Conservation (phyloP, 176 grass and related monocot species). For the Bromus sterilis region DNA sequence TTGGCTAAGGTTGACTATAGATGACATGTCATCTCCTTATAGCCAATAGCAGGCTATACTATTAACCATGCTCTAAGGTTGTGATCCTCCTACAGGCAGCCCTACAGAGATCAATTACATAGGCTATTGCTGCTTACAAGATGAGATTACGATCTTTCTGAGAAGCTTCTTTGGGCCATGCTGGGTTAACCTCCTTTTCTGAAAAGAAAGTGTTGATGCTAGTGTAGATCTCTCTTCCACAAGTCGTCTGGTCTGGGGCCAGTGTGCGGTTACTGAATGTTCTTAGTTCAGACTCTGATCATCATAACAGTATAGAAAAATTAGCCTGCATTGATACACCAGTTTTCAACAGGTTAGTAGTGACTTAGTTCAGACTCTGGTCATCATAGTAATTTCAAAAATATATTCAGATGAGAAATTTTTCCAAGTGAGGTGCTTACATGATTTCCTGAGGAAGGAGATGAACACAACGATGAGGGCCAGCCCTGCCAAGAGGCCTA, state of each 20-base stretch:
- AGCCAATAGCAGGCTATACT: too few relatives aligned
- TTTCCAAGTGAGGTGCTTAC: conserved; percentile 8
- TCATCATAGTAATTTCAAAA: too few relatives aligned
- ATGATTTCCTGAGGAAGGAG: conserved; percentile 63
- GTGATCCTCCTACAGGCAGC: background rate
- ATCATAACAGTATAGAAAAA: too few relatives aligned
- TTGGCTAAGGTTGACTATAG: too few relatives aligned
- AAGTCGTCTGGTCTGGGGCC: background rate
- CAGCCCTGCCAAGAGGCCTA: conserved; percentile 75
- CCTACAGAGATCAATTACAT: background rate
- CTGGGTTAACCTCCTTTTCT: too few relatives aligned
- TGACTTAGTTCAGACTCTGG: background rate
- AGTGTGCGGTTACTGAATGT: background rate
- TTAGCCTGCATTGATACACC: conserved; percentile 19
- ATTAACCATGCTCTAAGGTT: background rate
- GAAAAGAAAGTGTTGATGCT: too few relatives aligned
- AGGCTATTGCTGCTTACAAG: conserved; percentile 15
- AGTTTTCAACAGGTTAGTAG: background rate
- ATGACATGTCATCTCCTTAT: too few relatives aligned
- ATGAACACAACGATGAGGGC: conserved; percentile 77
- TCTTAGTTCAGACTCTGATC: too few relatives aligned
- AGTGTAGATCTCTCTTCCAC: background rate
- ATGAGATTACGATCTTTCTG: conserved; percentile 14
- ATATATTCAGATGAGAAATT: too few relatives aligned
- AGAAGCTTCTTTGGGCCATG: background rate